A percentile compares a stretch with the other conserved stretches of the same genome.
Evolutionary conservation across 495 filamentous ascomycete species (phyloP).

Genomic region (Annulohypoxylon maeteangense): DNA sequence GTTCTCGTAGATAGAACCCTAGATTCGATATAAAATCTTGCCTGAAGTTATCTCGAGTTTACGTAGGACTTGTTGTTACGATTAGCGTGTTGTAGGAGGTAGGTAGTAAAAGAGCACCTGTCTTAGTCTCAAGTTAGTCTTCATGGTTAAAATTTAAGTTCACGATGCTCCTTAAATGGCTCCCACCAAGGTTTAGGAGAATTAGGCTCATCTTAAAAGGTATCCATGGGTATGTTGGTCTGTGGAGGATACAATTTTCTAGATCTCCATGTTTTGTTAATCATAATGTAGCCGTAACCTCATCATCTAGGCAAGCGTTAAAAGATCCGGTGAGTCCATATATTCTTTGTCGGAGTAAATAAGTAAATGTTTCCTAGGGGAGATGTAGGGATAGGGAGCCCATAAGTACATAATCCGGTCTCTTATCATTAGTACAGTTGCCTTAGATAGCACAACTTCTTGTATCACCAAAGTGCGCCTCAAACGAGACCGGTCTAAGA

Average conservation of each 20-base stretch:
- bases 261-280: background rate
- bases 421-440: background rate
- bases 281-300: background rate
- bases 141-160: constrained; percentile 19
- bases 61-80: too few relatives aligned
- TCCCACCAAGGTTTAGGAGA: background rate
- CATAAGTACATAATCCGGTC: background rate
- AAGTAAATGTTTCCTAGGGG: background rate
- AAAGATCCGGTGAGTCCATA: too few relatives aligned
- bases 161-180: background rate
- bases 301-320: background rate
- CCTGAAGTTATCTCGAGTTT: background rate
- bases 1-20: background rate
- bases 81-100: background rate
- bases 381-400: background rate
- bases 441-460: background rate
- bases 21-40: background rate
- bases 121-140: background rate
- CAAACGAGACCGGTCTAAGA: background rate
- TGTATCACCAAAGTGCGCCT: background rate
- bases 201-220: background rate
- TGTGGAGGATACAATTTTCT: background rate
- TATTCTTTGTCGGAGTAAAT: too few relatives aligned
- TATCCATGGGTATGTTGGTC: too few relatives aligned
- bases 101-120: background rate